phyloP scores from a whole-genome alignment of 192 early-diverging fungal species.

The Lobosporangium transversale region DNA sequence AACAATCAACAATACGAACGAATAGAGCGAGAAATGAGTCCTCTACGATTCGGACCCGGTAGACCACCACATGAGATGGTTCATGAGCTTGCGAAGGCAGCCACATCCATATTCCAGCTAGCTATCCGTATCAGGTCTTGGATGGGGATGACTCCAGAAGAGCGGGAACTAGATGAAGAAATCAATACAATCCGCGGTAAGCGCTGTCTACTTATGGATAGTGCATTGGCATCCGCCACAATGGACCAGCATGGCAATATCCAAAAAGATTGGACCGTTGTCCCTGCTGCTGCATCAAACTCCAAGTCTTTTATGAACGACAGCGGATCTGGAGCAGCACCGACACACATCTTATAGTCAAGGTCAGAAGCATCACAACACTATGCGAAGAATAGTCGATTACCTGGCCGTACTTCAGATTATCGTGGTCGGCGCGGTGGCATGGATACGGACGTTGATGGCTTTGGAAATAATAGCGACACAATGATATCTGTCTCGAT shows the following conservation, averaged over 20 bases:
- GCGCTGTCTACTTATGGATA: constrained; percentile 45
- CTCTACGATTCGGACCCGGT: constrained; percentile 13
- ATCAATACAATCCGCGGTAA: constrained; percentile 44
- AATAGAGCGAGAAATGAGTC: too few relatives aligned
- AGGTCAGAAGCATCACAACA: constrained; percentile 1
- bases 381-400: neutral
- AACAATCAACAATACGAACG: too few relatives aligned
- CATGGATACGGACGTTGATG: too few relatives aligned
- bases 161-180: constrained; percentile 34
- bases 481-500: too few relatives aligned
- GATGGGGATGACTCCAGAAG: constrained; percentile 37
- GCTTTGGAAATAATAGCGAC: too few relatives aligned
- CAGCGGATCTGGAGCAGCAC: constrained; percentile 40
- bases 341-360: neutral
- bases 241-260: constrained; percentile 42
- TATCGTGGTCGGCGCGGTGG: too few relatives aligned
- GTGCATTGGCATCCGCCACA: constrained; percentile 14
- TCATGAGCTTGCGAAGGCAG: constrained; percentile 32
- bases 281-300: constrained; percentile 17
- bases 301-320: constrained; percentile 39
- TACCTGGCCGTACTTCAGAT: neutral
- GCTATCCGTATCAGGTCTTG: constrained; percentile 45
- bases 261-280: constrained; percentile 42
- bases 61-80: constrained; percentile 31
- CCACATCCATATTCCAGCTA: constrained; percentile 45